Base-by-base conservation (phyloP, 2,329 filamentous ascomycete genomes). In the Endoconidiophora polonica region DNA sequence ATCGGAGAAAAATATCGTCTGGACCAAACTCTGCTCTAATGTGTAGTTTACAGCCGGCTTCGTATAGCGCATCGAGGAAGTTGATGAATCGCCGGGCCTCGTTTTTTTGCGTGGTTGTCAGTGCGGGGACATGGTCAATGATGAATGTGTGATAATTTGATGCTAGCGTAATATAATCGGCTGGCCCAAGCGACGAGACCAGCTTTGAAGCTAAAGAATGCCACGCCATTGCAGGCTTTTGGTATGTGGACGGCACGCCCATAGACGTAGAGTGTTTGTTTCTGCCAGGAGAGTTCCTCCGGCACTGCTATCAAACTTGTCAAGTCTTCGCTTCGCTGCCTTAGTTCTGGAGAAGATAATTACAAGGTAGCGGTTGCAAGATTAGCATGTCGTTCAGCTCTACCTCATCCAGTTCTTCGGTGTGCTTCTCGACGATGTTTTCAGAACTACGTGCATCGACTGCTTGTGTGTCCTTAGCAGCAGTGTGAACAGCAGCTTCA, bases 11-110 rank as follows among this genome's bases (percentile, higher is more conserved):
- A 90, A 88, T 4, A 88, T 79, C 71, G 56, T 90, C 85, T 0
- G 83, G 83, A 0, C 75, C 76, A 2, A 73, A 76, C 39, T 71
- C 72, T 2, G 83, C 84, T 18, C 76, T 71, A 48, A 90, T 70
- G 41, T 86, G 63, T 7, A 90, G 71, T 57, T 85, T 85, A 62
- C 84, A 88, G 5, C 79, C 74, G n/a, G 82, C 80, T 65, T 90
- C 84, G 62, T 90, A 90, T 0, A 86, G 68, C 0, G 84, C 84
- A 59, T 91, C 84, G 1, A 90, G 72, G 1, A 91, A 69, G 0
- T 82, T 88, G 59, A 90, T 90, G 60, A 91, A 79, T 9, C 85
- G 73, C 3, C 84, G 71, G 1, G 85, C 85, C 65, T 90, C 84
- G 60, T 88, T 90, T 63, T 87, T 90, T 61, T 80, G 78, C 1